Conservation (phyloP, 2,329 filamentous ascomycete species). For the Periconia sp. region DNA sequence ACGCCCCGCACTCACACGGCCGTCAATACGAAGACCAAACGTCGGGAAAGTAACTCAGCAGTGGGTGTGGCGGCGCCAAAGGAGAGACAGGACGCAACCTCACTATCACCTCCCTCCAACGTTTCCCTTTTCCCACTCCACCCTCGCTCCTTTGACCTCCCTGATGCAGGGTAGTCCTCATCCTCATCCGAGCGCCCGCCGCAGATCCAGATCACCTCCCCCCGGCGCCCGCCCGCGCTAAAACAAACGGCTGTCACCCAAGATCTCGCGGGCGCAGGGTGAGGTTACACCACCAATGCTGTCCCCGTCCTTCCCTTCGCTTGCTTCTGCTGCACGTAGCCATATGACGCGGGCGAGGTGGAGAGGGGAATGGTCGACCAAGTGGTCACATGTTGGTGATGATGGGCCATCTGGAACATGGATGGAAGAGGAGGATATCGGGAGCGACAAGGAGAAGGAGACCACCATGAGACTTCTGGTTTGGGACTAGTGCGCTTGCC, state of each 20-base stretch:
- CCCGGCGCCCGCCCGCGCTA: conserved; percentile 16
- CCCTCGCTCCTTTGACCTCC: conserved; percentile 12
- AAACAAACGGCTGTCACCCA: conserved; percentile 40
- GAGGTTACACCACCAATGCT: conserved; percentile 15
- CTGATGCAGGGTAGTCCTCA: conserved; percentile 7
- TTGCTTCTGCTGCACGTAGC: not conserved
- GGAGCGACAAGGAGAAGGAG: no score
- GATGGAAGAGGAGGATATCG: no score
- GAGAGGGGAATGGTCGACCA: not conserved
- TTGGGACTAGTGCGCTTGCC: not conserved
- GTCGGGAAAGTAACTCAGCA: not conserved
- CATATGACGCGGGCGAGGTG: not conserved
- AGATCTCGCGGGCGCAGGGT: conserved; percentile 16
- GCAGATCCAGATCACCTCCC: not conserved
- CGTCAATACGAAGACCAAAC: conserved; percentile 6
- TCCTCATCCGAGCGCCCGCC: not conserved
- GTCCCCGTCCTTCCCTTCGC: not conserved
- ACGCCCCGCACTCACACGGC: conserved; percentile 24
- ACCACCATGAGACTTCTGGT: not conserved
- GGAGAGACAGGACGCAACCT: conserved; percentile 7
- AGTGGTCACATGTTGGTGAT: no score
- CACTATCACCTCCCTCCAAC: conserved; percentile 3
- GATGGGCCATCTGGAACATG: not conserved
- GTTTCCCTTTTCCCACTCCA: not conserved
- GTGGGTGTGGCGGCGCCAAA: not conserved